Evolutionary conservation across 1,284 basidiomycete genomes (phyloP), one percentile per base, ranked within the genome.

Genomic region (Cryptococcus sp.): DNA sequence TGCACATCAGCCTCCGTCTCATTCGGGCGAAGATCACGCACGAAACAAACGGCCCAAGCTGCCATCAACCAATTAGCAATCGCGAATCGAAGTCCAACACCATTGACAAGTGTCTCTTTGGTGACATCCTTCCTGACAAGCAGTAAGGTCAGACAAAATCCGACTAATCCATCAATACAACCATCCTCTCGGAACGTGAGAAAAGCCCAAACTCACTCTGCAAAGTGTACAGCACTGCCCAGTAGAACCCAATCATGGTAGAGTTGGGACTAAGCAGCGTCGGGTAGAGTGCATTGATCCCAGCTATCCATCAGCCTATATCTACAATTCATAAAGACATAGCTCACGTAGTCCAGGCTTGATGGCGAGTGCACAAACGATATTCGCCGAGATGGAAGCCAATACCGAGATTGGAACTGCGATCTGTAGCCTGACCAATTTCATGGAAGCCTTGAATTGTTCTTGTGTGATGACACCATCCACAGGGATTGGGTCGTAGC

Each of bases 1-100:
- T 75, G 48, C 4, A 7, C 5, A 39, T 53, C 45, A 43, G 46
- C 46, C 16, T 14, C 14, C 45, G 23, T 43, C 24, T 9, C 3
- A 23, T 19, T 19, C 4, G 7, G 48, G 32, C 5, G 1, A 5
- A n/a, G 13, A 7, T 2, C 2, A 63, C 80, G 31, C 61, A 90
- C 86, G 82, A 86, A 92, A 57, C 85, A 78, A 39, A 92, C 81
- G 0, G 87, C 86, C 88, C 89, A 93, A 2, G 82, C 72, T 0
- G 86, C 88, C 81, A 90, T 85, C 7, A 87, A 63, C 80, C 87
- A 86, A 66, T 94, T 92, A 3, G 87, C 82, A 23, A 88, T 67
- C 0, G 91, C 86, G 41, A 93, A 80, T 1, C 85, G 80, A 3
- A 87, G 68, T 0, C 90, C 90, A 10, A 91, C 86, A 5, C 84